These are phyloP conservation scores for Penicillium canescens DNA, from an alignment of 495 filamentous ascomycete genomes.

Conservation along the genomic window DNA sequence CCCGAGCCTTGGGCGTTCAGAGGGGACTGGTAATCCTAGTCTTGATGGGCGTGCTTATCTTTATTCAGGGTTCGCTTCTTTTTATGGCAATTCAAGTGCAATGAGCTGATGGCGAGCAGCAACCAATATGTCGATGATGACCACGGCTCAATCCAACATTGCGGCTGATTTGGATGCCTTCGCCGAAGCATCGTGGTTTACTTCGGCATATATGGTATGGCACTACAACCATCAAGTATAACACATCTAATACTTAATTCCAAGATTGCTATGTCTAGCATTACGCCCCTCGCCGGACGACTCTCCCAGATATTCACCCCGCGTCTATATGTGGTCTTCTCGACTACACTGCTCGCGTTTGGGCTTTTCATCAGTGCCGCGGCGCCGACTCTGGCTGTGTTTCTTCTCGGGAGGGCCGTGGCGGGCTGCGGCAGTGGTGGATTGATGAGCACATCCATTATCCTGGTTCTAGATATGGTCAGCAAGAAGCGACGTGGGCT, in stretches of 20 bases:
- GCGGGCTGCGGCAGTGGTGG: conserved; percentile 66
- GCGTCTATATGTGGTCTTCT: conserved; percentile 56
- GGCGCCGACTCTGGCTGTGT: conserved; percentile 55
- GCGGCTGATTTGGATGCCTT: conserved; percentile 72
- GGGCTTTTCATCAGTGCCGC: conserved; percentile 64
- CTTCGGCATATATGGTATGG: conserved; percentile 61
- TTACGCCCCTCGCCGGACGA: conserved; percentile 65
- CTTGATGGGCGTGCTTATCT: conserved; percentile 24
- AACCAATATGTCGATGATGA: conserved; percentile 74
- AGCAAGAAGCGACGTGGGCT: conserved; percentile 64
- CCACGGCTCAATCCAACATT: conserved; percentile 71
- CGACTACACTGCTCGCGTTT: conserved; percentile 55
- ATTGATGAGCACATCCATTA: conserved; percentile 64
- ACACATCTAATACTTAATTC: background rate
- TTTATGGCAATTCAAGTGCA: background rate
- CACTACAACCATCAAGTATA: background rate
- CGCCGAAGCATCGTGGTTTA: conserved; percentile 72
- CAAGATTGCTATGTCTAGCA: conserved; percentile 67
- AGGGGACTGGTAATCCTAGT: conserved; percentile 13
- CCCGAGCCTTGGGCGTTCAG: conserved; percentile 3
- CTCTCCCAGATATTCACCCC: conserved; percentile 69
- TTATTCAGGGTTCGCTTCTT: conserved; percentile 23
- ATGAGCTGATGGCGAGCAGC: conserved; percentile 36
- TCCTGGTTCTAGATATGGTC: conserved; percentile 68
- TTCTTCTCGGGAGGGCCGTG: conserved; percentile 65